phyloP scores from a whole-genome alignment of 257 asterid species.

The Cynanchum wilfordii region DNA sequence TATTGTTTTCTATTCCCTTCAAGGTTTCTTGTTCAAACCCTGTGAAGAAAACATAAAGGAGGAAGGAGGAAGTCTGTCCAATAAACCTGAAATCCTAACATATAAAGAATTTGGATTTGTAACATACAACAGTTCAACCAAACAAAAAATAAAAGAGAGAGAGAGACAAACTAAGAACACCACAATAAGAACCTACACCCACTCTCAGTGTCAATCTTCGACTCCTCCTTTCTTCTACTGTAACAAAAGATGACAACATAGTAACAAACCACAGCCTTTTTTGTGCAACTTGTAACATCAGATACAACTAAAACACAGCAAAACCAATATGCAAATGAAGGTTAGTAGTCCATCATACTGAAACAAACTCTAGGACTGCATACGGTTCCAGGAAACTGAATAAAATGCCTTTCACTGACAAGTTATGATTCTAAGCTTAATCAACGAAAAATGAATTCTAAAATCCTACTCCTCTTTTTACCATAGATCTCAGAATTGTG shows the following conservation, averaged over 20 bases:
- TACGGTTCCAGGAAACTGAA: background rate
- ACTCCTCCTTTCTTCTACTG: background rate
- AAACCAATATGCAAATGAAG: background rate
- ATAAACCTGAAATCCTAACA: background rate
- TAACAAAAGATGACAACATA: background rate
- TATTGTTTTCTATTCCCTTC: background rate
- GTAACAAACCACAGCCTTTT: background rate
- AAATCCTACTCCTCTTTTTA: background rate
- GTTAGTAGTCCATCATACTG: background rate
- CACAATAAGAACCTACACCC: background rate
- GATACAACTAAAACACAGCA: background rate
- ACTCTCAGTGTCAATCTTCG: background rate
- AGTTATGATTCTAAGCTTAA: background rate
- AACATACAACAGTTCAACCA: background rate
- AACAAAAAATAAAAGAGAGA: too few species aligned
- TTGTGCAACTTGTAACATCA: background rate
- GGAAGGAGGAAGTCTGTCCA: background rate
- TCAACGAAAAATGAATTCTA: background rate
- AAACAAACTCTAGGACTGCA: background rate
- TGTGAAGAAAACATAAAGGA: too few species aligned
- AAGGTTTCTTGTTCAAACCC: background rate
- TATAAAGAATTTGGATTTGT: background rate
- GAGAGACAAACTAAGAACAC: too few species aligned
- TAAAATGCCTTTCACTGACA: background rate
- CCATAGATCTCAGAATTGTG: background rate